phyloP scores from a whole-genome alignment of 179 eudicot species.

The Patellifolia procumbens region DNA sequence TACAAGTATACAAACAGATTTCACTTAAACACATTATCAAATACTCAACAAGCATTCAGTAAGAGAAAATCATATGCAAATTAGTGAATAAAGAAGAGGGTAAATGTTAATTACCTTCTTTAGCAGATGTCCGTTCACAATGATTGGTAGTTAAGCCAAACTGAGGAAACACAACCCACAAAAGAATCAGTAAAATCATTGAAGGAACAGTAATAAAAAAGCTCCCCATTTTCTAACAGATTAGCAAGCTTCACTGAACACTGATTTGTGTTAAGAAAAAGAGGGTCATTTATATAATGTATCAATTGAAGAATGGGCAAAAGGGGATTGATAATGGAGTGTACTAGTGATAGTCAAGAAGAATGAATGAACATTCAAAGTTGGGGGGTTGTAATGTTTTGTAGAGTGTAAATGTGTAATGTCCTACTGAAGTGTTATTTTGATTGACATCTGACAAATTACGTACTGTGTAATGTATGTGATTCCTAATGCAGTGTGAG shows the following conservation, averaged over 20 bases:
- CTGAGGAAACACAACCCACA: slow-evolving; percentile 19
- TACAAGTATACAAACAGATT: background rate
- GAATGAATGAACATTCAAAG: background rate
- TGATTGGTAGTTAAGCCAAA: slow-evolving; percentile 16
- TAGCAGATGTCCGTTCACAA: slow-evolving; percentile 15
- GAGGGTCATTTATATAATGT: background rate
- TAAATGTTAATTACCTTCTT: slow-evolving; percentile 13
- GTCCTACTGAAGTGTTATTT: no score
- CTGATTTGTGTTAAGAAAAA: background rate
- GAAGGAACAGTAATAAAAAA: background rate
- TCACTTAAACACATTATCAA: slow-evolving; percentile 22
- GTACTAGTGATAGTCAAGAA: background rate
- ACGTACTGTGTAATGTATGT: no score
- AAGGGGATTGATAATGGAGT: background rate
- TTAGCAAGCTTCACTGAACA: background rate
- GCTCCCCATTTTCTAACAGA: background rate
- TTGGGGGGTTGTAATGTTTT: no score
- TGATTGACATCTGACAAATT: no score
- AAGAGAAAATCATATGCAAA: background rate
- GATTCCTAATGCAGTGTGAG: no score
- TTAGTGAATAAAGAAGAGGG: background rate
- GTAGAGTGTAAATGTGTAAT: no score
- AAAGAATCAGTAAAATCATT: background rate
- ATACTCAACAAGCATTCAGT: slow-evolving; percentile 8
- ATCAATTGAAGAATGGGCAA: no score